Evolutionary conservation across 352 stramenopile species (phyloP), one percentile per base, ranked within the genome.

Genomic region (Phytophthora tubulina): DNA sequence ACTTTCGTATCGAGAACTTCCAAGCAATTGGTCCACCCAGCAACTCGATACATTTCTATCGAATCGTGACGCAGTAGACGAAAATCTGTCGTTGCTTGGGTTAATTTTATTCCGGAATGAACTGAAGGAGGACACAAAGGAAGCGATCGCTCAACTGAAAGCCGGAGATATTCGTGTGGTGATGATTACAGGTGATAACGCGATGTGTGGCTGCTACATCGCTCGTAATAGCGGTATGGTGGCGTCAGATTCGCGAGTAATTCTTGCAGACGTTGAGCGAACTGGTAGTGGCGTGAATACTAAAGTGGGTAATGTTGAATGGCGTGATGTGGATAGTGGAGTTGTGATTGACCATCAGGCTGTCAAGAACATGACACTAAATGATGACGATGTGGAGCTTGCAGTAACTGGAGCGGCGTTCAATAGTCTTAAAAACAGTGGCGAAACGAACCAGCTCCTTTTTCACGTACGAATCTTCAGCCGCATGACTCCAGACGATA

Each of bases 171-270:
- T 96, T 54, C 72, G 79, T 7, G 74, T 73, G 17, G 81, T 88
- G 4, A 97, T 97, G 80, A 87, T 97, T 46, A 97, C 92, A 10
- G 88, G 90, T 0, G 87, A 96, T 54, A 93, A 91, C 35, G 78
- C 80, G 2, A 80, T 89, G 67, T 83, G 66, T 27, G 81, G 74
- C 3, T 85, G 76, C 56, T 88, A 82, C 50, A 84, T 91, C 21
- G 80, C 85, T 35, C 76, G 78, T 2, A 62, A 71, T 9, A 76
- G 72, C 42, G 78, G 78, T 3, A 88, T 90, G 70, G 60, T 88
- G 0, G 41, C 60, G 3, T 13, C 59, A 3, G 30, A 49, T 11
- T 76, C 79, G 15, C 69, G 74, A 5, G 74, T 88, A 30, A 67
- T 90, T 14, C 57, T 89, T 5, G 80, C 67, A 3, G 76, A 87